Evolutionary conservation across 2,329 filamentous ascomycete species (phyloP).

Genomic region (Pleoardoris graminearum): DNA sequence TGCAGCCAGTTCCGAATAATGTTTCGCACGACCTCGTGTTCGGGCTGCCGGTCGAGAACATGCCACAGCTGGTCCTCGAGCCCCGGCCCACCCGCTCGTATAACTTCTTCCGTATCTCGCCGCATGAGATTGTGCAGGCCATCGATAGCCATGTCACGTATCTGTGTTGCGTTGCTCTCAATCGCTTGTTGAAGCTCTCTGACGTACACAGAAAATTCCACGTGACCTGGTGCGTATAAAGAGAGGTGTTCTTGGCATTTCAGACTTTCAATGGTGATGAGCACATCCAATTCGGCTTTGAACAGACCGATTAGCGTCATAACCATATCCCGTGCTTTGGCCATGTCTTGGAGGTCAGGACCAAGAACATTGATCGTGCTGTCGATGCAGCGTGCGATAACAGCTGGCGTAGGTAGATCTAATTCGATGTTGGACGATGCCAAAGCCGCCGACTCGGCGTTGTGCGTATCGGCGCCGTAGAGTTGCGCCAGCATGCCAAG

Average conservation of each 20-base stretch:
- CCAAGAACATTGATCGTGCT: conserved; percentile 96
- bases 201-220: conserved; percentile 84
- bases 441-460: conserved; percentile 76
- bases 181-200: conserved; percentile 78
- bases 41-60: conserved; percentile 75
- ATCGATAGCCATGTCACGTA: conserved; percentile 81
- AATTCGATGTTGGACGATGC: conserved; percentile 90
- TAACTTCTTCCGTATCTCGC: conserved; percentile 79
- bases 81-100: conserved; percentile 72
- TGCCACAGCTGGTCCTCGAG: conserved; percentile 94
- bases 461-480: conserved; percentile 89
- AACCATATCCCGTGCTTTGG: conserved; percentile 89
- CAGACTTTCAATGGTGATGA: conserved; percentile 75
- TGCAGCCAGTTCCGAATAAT: conserved; percentile 92
- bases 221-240: conserved; percentile 84
- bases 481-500: conserved; percentile 93
- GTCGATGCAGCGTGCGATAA: conserved; percentile 85
- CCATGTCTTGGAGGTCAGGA: conserved; percentile 89
- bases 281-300: conserved; percentile 70
- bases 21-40: conserved; percentile 78
- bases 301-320: conserved; percentile 84
- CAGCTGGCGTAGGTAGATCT: conserved; percentile 78
- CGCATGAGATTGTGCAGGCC: conserved; percentile 96
- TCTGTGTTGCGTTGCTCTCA: conserved; percentile 66
- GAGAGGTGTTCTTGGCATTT: conserved; percentile 88